Conservation (phyloP, 257 asterid species). For the Solanum chmielewskii region DNA sequence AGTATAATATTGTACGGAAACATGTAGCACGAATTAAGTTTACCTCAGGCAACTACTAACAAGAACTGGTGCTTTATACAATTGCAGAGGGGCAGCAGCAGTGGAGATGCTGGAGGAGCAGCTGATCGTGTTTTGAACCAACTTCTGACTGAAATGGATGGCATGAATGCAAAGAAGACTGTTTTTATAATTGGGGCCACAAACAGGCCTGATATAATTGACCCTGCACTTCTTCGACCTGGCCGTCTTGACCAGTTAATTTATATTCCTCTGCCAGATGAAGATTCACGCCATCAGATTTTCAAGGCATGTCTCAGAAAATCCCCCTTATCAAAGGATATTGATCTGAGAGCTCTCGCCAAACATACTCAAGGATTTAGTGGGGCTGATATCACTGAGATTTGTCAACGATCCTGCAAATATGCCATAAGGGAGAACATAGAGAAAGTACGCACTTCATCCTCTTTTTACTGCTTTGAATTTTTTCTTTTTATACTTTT, state of each 20-base stretch:
- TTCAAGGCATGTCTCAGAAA: slow-evolving; percentile 47
- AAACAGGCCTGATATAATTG: slow-evolving; percentile 48
- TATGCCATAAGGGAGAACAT: slow-evolving; percentile 51
- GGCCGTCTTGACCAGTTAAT: slow-evolving; percentile 53
- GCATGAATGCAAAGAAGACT: slow-evolving; percentile 48
- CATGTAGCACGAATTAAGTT: not conserved
- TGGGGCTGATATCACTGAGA: slow-evolving; percentile 50
- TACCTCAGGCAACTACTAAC: not conserved
- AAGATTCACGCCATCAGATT: slow-evolving; percentile 40
- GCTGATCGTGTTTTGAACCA: slow-evolving; percentile 52
- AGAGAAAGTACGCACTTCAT: slow-evolving; percentile 24
- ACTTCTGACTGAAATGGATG: slow-evolving; percentile 57
- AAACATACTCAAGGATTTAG: slow-evolving; percentile 46
- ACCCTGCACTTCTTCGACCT: slow-evolving; percentile 47
- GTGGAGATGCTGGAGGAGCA: slow-evolving; percentile 56
- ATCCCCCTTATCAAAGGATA: slow-evolving; percentile 39
- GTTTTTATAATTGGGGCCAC: slow-evolving; percentile 57
- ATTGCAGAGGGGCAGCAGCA: slow-evolving; percentile 43
- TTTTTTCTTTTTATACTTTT: not conserved
- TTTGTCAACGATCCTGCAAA: slow-evolving; percentile 50
- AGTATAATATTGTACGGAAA: not conserved
- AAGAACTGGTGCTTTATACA: not conserved
- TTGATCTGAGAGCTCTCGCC: slow-evolving; percentile 41
- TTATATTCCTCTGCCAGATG: slow-evolving; percentile 53
- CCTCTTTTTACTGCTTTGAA: not conserved